Conservation (phyloP, 73 alveolate species). For the Paramecium tetraurelia region DNA sequence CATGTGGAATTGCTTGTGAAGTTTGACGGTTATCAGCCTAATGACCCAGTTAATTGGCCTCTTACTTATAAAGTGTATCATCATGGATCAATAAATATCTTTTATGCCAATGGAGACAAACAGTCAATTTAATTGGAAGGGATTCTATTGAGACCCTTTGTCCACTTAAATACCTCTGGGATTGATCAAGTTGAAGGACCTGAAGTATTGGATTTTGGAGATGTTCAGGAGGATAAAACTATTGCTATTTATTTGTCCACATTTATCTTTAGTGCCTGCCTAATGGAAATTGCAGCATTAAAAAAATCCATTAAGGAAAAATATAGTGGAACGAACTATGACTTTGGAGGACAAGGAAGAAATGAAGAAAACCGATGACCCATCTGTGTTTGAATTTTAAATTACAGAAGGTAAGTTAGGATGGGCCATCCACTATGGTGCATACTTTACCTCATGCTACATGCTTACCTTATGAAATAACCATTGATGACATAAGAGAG, state of each 20-base stretch:
- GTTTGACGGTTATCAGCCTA: conserved; percentile 67
- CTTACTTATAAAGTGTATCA: conserved; percentile 65
- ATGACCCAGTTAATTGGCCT: conserved; percentile 78
- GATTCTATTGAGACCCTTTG: conserved; percentile 69
- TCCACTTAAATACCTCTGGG: conserved; percentile 65
- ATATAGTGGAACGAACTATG: conserved; percentile 71
- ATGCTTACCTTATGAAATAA: conserved; percentile 42
- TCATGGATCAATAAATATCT: conserved; percentile 64
- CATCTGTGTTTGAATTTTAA: conserved; percentile 84
- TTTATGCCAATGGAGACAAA: conserved; percentile 71
- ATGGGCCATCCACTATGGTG: conserved; percentile 57
- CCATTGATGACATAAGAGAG: not conserved
- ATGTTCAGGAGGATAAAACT: conserved; percentile 66
- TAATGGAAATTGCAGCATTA: conserved; percentile 78
- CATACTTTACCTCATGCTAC: conserved; percentile 58
- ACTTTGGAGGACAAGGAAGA: conserved; percentile 74
- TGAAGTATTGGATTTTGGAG: conserved; percentile 78
- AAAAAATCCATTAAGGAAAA: conserved; percentile 64
- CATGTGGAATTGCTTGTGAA: conserved; percentile 64
- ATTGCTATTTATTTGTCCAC: conserved; percentile 66
- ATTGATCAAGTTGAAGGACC: conserved; percentile 67
- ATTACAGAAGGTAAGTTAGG: conserved; percentile 59
- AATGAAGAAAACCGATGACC: conserved; percentile 79
- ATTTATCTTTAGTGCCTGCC: conserved; percentile 74
- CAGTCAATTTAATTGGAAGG: conserved; percentile 69